phyloP scores from a whole-genome alignment of 257 asterid genomes.

The Pogostemon cablin region DNA sequence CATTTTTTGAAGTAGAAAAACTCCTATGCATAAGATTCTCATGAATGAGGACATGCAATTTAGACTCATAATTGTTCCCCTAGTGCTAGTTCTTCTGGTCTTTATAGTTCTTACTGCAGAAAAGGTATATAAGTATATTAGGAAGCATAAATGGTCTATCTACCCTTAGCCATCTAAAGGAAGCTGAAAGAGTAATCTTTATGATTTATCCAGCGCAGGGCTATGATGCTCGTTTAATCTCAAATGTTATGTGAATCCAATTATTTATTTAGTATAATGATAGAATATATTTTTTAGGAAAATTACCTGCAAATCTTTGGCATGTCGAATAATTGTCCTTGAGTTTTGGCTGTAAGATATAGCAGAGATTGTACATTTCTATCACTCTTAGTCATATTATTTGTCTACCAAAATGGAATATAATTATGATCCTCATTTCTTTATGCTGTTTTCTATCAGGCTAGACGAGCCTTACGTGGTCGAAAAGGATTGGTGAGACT shows the following conservation, averaged over 20 bases:
- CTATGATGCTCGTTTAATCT: constrained; percentile 11
- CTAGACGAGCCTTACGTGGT: constrained; percentile 58
- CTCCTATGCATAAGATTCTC: background rate
- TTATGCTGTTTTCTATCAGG: constrained; percentile 39
- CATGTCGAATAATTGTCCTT: constrained; percentile 2
- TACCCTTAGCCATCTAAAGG: background rate
- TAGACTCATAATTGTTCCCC: constrained; percentile 1
- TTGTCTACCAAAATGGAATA: constrained; percentile 22
- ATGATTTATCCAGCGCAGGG: background rate
- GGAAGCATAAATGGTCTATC: constrained; percentile 6
- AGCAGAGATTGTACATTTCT: constrained; percentile 11
- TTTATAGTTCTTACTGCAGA: background rate
- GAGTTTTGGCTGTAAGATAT: constrained; percentile 7
- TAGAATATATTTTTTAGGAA: background rate
- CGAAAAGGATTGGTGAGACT: constrained; percentile 63
- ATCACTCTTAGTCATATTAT: constrained; percentile 12
- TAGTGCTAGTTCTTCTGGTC: background rate
- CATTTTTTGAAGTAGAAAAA: background rate
- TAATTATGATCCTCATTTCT: constrained; percentile 16
- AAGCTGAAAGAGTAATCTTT: background rate
- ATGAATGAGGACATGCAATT: background rate
- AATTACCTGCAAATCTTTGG: background rate
- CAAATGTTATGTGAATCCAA: background rate
- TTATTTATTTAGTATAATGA: background rate
- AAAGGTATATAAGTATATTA: background rate